phyloP scores from a whole-genome alignment of 495 filamentous ascomycete genomes.

The Trichoderma gamsii region DNA sequence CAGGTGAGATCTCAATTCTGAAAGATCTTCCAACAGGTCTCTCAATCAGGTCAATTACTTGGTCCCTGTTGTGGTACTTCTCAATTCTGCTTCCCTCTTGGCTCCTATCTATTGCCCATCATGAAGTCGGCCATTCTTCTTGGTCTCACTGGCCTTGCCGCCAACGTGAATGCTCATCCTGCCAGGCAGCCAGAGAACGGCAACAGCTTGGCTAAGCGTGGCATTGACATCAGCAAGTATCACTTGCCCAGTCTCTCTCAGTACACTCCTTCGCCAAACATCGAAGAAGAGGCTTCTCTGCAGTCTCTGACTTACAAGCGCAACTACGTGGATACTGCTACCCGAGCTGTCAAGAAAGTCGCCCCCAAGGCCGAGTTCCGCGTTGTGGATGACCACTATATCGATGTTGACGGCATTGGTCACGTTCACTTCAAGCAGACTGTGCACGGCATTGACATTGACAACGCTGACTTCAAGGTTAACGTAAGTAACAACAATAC shows the following conservation, averaged over 20 bases:
- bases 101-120: constrained; percentile 13
- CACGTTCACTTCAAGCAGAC: constrained; percentile 53
- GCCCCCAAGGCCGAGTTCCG: constrained; percentile 32
- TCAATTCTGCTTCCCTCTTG: neutral
- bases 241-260: constrained; percentile 26
- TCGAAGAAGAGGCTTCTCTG: constrained; percentile 13
- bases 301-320: constrained; percentile 20
- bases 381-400: constrained; percentile 39
- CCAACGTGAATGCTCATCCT: constrained; percentile 22
- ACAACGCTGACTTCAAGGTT: constrained; percentile 52
- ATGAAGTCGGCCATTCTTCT: constrained; percentile 31
- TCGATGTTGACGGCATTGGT: constrained; percentile 41
- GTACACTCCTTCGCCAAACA: constrained; percentile 24
- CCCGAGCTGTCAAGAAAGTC: constrained; percentile 28
- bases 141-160: constrained; percentile 29
- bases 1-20: neutral
- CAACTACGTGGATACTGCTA: constrained; percentile 32
- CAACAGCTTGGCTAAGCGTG: constrained; percentile 26
- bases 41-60: neutral
- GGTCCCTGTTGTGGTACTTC: neutral
- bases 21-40: neutral
- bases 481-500: constrained; percentile 34
- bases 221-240: constrained; percentile 30
- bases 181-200: constrained; percentile 22
- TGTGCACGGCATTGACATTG: constrained; percentile 45